Evolutionary conservation across 2,329 filamentous ascomycete species (phyloP), one percentile per base, ranked within the genome.

Genomic region (Venturia oleaginea): DNA sequence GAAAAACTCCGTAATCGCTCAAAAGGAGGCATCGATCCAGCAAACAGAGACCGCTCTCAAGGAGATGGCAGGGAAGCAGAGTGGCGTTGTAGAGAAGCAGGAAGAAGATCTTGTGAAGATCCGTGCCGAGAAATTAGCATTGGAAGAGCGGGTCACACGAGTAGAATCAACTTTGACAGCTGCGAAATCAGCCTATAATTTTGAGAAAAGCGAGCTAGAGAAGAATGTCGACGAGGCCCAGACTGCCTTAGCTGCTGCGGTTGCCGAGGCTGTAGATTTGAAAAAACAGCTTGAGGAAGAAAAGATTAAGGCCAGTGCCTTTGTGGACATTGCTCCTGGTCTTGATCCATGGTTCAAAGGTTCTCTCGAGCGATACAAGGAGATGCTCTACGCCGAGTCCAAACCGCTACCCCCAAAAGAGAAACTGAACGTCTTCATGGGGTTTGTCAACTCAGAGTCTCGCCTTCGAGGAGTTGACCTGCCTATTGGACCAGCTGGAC

Each of bases 321-420:
- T 64, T 30, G 59, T 69, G 30, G 73, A 76, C 64, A 65, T 75
- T 61, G 78, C 83, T 67, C 79, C 80, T 30, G 82, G 83, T 67
- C 74, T 85, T n/a, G 80, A 83, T 66, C 79, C 81, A 2, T 84
- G 83, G 80, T 84, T 80, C 67, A 80, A 78, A 67, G 80, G 81
- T 2, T 84, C 83, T 32, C 70, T 85, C 59, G 78, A 81, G 61
- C 76, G 82, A 51, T 85, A 80, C 68, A 78, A 83, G 37, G 74
- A 76, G 4, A 84, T 84, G 81, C 73, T 85, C 30, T 78, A 79
- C 60, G 77, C 79, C 62, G 83, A 85, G 69, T 76, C 79, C 37
- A 73, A 75, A 64, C 73, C 78, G 59, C 70, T 77, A 46, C 75
- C 76, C 2, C 79, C 84, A 55, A 76, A 80, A 63, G 79, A 82